Evolutionary conservation across 78 protist genomes (phyloP).

Genomic region (Chrysochromulina parva): DNA sequence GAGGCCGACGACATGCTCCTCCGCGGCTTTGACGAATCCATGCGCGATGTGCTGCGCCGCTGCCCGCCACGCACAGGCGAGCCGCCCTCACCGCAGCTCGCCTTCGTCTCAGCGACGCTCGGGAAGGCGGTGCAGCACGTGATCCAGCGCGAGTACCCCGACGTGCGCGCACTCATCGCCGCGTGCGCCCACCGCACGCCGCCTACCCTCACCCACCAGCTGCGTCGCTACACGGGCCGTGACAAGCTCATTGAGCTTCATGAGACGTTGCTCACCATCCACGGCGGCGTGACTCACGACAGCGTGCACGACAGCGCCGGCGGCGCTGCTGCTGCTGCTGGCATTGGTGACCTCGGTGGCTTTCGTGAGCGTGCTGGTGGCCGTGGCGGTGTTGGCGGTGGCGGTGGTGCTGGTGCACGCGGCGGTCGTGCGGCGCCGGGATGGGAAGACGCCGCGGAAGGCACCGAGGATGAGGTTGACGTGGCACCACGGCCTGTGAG

Average conservation of each 20-base stretch:
- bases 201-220: not conserved
- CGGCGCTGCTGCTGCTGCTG: too few species aligned
- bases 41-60: not conserved
- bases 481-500: too few species aligned
- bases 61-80: not conserved
- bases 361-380: too few species aligned
- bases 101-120: not conserved
- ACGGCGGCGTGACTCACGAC: too few species aligned
- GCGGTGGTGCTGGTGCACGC: not conserved
- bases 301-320: too few species aligned
- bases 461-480: too few species aligned
- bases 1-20: not conserved
- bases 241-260: not conserved
- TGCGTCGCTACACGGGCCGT: not conserved
- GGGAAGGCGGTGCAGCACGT: not conserved
- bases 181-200: not conserved
- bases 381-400: too few species aligned
- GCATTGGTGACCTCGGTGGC: too few species aligned
- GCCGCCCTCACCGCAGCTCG: not conserved
- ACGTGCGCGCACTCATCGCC: not conserved
- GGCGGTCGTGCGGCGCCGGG: not conserved
- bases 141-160: not conserved
- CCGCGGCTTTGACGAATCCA: not conserved
- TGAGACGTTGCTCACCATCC: too few species aligned
- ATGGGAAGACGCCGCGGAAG: not conserved